A percentile compares a stretch with the other conserved stretches of the same genome.
These are phyloP conservation scores for Lactarius trivialis DNA, from an alignment of 768 basidiomycete species.

Conservation along the genomic window DNA sequence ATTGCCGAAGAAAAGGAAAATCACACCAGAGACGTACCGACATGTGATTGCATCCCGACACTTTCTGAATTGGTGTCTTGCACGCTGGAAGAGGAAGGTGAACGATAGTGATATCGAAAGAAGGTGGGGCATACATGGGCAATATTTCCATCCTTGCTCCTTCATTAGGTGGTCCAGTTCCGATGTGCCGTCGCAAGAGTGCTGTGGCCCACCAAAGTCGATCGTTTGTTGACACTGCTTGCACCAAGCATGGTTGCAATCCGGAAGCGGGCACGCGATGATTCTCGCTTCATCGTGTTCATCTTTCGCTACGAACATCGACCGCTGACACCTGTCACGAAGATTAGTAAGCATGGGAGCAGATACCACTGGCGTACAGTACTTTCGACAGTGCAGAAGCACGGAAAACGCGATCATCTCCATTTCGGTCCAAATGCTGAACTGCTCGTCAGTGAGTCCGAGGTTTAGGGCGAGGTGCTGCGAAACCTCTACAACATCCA, in stretches of 20 bases:
- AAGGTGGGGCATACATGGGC: conserved; percentile 26
- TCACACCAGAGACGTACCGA: conserved; percentile 34
- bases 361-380: conserved; percentile 18
- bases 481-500: conserved; percentile 32
- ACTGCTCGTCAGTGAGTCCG: conserved; percentile 41
- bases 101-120: too few relatives aligned
- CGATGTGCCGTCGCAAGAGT: conserved; percentile 31
- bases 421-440: conserved; percentile 39
- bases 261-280: conserved; percentile 29
- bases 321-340: conserved; percentile 21
- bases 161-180: conserved; percentile 30
- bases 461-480: conserved; percentile 38
- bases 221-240: conserved; percentile 29
- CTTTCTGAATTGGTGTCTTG: conserved; percentile 44
- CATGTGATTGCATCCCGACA: conserved; percentile 54
- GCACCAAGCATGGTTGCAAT: conserved; percentile 31
- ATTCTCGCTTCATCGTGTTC: conserved; percentile 25
- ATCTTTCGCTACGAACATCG: conserved; percentile 28
- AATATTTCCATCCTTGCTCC: conserved; percentile 30
- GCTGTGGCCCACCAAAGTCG: conserved; percentile 20
- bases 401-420: conserved; percentile 40
- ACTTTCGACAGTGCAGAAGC: conserved; percentile 47
- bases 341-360: not conserved
- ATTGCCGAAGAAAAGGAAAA: not conserved
- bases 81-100: conserved; percentile 31